These are phyloP conservation scores for Exophiala sp. DNA, from an alignment of 2,329 filamentous ascomycete species.

Conservation along the genomic window DNA sequence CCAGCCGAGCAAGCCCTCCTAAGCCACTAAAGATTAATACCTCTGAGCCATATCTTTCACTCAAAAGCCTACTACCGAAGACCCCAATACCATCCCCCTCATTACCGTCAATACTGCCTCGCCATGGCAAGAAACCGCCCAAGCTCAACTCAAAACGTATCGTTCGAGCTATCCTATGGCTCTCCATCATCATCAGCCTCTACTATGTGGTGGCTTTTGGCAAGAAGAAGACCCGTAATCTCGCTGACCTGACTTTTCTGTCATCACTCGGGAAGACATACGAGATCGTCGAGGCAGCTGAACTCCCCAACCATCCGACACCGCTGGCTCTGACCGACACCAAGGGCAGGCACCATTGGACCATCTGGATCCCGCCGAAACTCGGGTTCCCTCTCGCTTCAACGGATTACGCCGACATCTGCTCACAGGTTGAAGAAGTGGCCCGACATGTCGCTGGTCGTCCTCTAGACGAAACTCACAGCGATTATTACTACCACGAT, in stretches of 20 bases:
- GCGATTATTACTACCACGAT: slow-evolving; percentile 55
- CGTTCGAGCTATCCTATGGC: slow-evolving; percentile 55
- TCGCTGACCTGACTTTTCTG: slow-evolving; percentile 33
- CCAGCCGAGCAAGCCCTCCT: slow-evolving; percentile 32
- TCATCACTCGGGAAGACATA: slow-evolving; percentile 49
- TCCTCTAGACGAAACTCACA: slow-evolving; percentile 49
- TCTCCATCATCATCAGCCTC: slow-evolving; percentile 50
- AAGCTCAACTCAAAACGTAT: slow-evolving; percentile 58
- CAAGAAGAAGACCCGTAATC: slow-evolving; percentile 29
- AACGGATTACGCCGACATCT: slow-evolving; percentile 67
- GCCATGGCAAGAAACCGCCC: slow-evolving; percentile 60
- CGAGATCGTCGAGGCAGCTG: slow-evolving; percentile 63
- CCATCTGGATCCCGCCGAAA: slow-evolving; percentile 69
- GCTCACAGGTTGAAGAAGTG: slow-evolving; percentile 63
- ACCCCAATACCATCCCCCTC: slow-evolving; percentile 68
- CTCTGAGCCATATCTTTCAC: slow-evolving; percentile 16
- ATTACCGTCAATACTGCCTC: slow-evolving; percentile 64
- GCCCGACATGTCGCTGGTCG: slow-evolving; percentile 55
- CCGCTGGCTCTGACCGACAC: slow-evolving; percentile 67
- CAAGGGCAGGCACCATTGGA: slow-evolving; percentile 68
- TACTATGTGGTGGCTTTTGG: slow-evolving; percentile 43
- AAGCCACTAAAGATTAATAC: slow-evolving; percentile 22
- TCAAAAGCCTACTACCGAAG: slow-evolving; percentile 41
- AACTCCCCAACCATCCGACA: slow-evolving; percentile 66
- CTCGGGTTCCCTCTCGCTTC: slow-evolving; percentile 64